These are phyloP conservation scores for Xerocomus minutiporus DNA, from an alignment of 1,284 basidiomycete genomes.

Conservation along the genomic window DNA sequence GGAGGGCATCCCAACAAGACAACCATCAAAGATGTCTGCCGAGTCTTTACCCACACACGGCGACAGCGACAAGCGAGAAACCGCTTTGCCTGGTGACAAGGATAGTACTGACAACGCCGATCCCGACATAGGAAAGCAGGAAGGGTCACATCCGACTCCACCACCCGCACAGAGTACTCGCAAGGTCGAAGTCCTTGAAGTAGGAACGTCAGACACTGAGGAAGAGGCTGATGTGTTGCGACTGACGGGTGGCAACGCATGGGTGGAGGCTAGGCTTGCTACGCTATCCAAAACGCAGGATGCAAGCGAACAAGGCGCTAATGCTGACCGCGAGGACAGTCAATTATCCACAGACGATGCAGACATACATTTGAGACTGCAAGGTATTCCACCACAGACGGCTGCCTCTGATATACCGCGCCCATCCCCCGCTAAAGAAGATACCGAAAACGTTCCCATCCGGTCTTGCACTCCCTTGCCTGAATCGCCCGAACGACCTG, in stretches of 20 bases:
- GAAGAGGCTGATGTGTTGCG: constrained; percentile 13
- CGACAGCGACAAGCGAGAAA: background rate
- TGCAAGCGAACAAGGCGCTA: background rate
- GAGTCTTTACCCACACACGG: background rate
- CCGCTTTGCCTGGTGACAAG: background rate
- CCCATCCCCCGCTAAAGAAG: background rate
- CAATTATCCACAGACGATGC: constrained; percentile 4
- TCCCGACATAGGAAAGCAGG: background rate
- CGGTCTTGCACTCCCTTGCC: background rate
- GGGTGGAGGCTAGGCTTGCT: background rate
- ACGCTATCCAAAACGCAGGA: background rate
- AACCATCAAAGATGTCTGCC: constrained; percentile 4
- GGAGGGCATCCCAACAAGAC: constrained; percentile 1
- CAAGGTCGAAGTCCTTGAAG: constrained; percentile 11
- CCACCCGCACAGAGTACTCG: constrained; percentile 3
- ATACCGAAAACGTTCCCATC: background rate
- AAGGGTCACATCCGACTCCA: background rate
- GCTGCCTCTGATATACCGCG: background rate
- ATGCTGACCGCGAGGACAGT: background rate
- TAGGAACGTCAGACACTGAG: constrained; percentile 6
- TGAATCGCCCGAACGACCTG: background rate
- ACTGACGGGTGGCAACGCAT: background rate
- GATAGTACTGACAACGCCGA: background rate
- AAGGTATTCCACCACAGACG: background rate
- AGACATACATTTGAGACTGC: constrained; percentile 1